These are phyloP conservation scores for Penicillium atrosanguineum DNA, from an alignment of 495 filamentous ascomycete genomes.

Conservation along the genomic window DNA sequence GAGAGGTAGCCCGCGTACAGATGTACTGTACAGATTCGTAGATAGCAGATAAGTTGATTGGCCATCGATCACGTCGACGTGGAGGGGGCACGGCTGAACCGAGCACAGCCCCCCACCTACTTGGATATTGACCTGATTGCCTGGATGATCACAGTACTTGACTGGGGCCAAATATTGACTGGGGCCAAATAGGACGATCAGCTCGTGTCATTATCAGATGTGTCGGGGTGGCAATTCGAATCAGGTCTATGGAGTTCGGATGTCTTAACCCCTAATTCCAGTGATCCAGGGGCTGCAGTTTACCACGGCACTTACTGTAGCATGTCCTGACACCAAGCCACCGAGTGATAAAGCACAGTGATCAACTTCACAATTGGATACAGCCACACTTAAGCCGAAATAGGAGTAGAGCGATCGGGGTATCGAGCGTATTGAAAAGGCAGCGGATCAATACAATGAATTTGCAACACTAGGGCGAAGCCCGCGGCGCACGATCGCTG, in stretches of 20 bases:
- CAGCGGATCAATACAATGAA: conserved; percentile 24
- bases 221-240: conserved; percentile 6
- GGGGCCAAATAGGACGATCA: not conserved
- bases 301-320: not conserved
- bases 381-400: conserved; percentile 22
- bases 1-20: not conserved
- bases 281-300: not conserved
- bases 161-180: not conserved
- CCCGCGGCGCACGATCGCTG: conserved; percentile 19
- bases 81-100: not conserved
- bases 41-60: conserved; percentile 6
- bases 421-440: conserved; percentile 9
- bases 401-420: conserved; percentile 9
- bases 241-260: not conserved
- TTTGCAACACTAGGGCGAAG: conserved; percentile 26
- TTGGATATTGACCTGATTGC: conserved; percentile 5
- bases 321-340: not conserved
- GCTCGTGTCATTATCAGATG: conserved; percentile 5
- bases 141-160: not conserved
- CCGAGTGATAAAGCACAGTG: not conserved
- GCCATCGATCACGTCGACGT: not conserved
- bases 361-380: not conserved
- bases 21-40: not conserved
- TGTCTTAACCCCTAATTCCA: not conserved
- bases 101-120: conserved; percentile 1